Conservation (phyloP, 352 stramenopile species). For the Stephanocyclus meneghinianus region DNA sequence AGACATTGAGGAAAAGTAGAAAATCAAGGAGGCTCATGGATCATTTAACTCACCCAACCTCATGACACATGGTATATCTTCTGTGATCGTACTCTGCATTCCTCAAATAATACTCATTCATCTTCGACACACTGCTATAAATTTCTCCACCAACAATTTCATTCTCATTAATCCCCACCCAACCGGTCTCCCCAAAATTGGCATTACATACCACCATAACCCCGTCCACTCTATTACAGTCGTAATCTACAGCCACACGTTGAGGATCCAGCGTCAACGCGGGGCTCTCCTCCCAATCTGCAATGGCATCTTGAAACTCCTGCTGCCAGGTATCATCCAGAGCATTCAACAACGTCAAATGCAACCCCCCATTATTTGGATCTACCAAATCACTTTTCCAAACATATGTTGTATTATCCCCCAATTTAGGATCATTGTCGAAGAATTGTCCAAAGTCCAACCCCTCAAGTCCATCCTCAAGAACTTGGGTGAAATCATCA, state of each 20-base stretch:
- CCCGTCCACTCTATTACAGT: constrained; percentile 47
- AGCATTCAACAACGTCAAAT: constrained; percentile 62
- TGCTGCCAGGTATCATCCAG: constrained; percentile 64
- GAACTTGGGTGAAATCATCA: constrained; percentile 26
- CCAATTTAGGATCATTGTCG: constrained; percentile 29
- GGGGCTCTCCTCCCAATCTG: constrained; percentile 62
- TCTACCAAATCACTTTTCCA: constrained; percentile 33
- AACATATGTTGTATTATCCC: constrained; percentile 30
- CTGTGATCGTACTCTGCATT: constrained; percentile 55
- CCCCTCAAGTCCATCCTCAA: constrained; percentile 29
- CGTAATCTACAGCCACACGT: constrained; percentile 39
- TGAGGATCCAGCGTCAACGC: constrained; percentile 49
- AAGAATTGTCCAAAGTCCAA: constrained; percentile 28
- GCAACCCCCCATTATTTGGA: constrained; percentile 49
- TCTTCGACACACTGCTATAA: constrained; percentile 45
- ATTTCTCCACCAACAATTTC: constrained; percentile 27
- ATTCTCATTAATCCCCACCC: constrained; percentile 65
- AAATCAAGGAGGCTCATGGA: background rate
- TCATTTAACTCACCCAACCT: constrained; percentile 29
- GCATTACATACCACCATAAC: constrained; percentile 72
- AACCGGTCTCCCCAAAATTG: constrained; percentile 72
- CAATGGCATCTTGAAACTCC: constrained; percentile 52
- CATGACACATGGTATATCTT: constrained; percentile 79
- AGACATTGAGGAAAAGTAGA: background rate
- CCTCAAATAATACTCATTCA: constrained; percentile 76